Conservation (phyloP, 2,329 filamentous ascomycete genomes). For the Diplodia intermedia region DNA sequence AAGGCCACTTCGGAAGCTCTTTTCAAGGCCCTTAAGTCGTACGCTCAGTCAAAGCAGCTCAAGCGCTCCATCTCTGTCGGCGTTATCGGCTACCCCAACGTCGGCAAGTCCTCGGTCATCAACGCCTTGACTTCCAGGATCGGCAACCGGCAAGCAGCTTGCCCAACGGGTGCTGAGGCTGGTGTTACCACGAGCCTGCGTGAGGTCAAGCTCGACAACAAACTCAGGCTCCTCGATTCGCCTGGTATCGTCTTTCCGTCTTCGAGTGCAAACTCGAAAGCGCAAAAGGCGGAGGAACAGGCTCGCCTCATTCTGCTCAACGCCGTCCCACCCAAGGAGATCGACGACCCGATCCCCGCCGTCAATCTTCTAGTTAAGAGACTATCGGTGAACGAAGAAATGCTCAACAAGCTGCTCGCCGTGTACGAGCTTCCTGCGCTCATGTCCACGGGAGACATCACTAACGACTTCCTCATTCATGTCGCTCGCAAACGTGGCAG, state of each 20-base stretch:
- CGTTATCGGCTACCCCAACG: constrained; percentile 94
- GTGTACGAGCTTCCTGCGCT: constrained; percentile 86
- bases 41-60: constrained; percentile 79
- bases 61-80: constrained; percentile 91
- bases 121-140: constrained; percentile 85
- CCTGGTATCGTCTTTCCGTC: constrained; percentile 94
- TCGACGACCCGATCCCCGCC: constrained; percentile 88
- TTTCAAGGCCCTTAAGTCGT: constrained; percentile 89
- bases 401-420: constrained; percentile 79
- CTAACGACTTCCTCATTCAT: constrained; percentile 91
- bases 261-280: constrained; percentile 53
- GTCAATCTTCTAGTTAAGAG: constrained; percentile 84
- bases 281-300: constrained; percentile 70
- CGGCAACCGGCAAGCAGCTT: constrained; percentile 70
- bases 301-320: constrained; percentile 88
- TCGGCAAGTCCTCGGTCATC: constrained; percentile 96
- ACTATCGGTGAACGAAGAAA: constrained; percentile 73
- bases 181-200: constrained; percentile 89
- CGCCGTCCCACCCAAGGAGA: constrained; percentile 90
- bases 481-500: constrained; percentile 92
- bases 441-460: constrained; percentile 74
- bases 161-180: constrained; percentile 88
- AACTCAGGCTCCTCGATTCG: constrained; percentile 90
- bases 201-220: constrained; percentile 92
- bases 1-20: constrained; percentile 84